phyloP scores from a whole-genome alignment of 1,139 yeast genomes.

The Yamadazyma spencermartinsiae region DNA sequence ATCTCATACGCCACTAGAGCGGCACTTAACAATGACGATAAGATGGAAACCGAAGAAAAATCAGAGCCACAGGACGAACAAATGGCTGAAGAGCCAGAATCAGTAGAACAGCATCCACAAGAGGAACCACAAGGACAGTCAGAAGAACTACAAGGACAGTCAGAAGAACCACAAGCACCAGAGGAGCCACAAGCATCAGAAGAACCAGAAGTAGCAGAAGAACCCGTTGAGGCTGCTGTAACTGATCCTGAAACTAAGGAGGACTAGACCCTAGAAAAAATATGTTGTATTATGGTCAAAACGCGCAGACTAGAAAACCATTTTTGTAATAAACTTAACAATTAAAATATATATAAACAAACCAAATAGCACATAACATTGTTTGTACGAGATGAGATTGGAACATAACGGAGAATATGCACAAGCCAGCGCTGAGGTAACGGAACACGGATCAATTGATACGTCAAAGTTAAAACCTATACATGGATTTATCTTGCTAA shows the following conservation, averaged over 20 bases:
- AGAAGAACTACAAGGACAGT: conserved; percentile 5
- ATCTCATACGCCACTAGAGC: conserved; percentile 58
- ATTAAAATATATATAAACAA: too few relatives aligned
- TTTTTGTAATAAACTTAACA: background rate
- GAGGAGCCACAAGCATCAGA: conserved; percentile 3
- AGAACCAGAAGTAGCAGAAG: conserved; percentile 1
- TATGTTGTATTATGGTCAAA: background rate
- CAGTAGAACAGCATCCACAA: conserved; percentile 5
- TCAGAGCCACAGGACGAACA: conserved; percentile 4
- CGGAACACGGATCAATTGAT: conserved; percentile 9
- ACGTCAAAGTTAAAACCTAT: conserved; percentile 9
- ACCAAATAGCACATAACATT: background rate
- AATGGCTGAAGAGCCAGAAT: conserved; percentile 3
- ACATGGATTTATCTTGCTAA: conserved; percentile 15
- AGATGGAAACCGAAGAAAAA: conserved; percentile 5
- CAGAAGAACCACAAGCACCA: conserved; percentile 4
- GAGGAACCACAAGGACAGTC: conserved; percentile 4
- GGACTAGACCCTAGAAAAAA: conserved; percentile 2
- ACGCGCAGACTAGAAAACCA: background rate
- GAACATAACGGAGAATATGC: conserved; percentile 10
- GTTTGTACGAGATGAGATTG: conserved; percentile 5
- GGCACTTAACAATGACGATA: background rate
- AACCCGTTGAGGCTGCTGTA: conserved; percentile 1
- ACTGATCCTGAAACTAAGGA: conserved; percentile 10
- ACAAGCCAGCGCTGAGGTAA: conserved; percentile 7